Evolutionary conservation across 2,329 filamentous ascomycete species (phyloP).

Genomic region (Cladosporium colombiae): DNA sequence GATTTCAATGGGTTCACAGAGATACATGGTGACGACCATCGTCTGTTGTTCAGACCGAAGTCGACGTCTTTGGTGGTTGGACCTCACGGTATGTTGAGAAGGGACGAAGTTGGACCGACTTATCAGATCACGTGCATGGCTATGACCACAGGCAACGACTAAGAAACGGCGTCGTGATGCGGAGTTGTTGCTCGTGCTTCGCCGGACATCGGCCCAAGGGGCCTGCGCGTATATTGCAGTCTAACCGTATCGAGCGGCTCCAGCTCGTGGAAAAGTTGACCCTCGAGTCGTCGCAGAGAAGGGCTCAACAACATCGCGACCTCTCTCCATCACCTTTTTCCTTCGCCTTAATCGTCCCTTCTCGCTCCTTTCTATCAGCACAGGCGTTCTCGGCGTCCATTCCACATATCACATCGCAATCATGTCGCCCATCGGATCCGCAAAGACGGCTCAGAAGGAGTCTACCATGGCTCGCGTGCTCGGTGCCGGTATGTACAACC

Average conservation of each 20-base stretch:
- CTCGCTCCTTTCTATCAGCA: conserved; percentile 6
- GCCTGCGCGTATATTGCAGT: too few relatives aligned
- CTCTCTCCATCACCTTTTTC: background rate
- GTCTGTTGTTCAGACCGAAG: background rate
- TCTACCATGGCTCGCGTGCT: conserved; percentile 84
- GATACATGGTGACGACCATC: background rate
- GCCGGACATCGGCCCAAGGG: too few relatives aligned
- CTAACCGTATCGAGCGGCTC: background rate
- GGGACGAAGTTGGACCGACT: background rate
- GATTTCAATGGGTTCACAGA: background rate
- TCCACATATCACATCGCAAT: background rate
- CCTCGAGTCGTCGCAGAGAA: background rate
- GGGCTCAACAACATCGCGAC: conserved; percentile 14
- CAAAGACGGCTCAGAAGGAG: conserved; percentile 75
- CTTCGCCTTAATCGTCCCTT: background rate
- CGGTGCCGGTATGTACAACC: conserved; percentile 72
- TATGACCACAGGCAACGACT: background rate
- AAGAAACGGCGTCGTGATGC: background rate
- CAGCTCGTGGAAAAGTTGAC: background rate
- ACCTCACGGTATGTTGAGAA: background rate
- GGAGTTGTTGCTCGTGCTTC: background rate
- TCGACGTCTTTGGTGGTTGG: background rate
- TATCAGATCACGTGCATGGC: background rate
- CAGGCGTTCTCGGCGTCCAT: conserved; percentile 17
- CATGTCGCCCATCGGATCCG: conserved; percentile 27